A percentile compares a stretch with the other conserved stretches of the same genome.
Conservation (phyloP, 306 rosid species). For the Astragalus membranaceus region DNA sequence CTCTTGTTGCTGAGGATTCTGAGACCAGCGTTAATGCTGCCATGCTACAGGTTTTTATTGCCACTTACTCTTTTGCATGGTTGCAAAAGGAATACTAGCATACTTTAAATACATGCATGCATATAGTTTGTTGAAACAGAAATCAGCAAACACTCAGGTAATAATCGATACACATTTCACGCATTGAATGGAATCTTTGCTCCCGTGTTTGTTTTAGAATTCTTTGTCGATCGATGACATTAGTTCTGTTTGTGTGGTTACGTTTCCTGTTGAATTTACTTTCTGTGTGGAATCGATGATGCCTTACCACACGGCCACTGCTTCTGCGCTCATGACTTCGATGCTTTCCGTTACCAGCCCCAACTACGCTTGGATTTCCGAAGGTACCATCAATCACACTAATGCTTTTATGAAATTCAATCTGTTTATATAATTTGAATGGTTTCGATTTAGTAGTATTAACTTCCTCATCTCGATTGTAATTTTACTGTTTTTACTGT, state of each 20-base stretch:
- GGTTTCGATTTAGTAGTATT: neutral
- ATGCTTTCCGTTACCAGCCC: too few species aligned
- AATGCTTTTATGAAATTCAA: neutral
- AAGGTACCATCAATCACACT: neutral
- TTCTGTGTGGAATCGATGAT: constrained; percentile 52
- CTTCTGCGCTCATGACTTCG: too few species aligned
- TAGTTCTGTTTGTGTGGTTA: constrained; percentile 14
- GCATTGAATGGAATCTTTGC: neutral
- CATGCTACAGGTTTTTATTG: constrained; percentile 65
- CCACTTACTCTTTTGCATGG: neutral
- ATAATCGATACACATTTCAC: neutral
- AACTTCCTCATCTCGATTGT: too few species aligned
- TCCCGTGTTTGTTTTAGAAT: neutral
- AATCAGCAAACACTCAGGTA: constrained; percentile 68
- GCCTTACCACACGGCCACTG: too few species aligned
- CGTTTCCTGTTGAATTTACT: constrained; percentile 65
- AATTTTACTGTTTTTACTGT: too few species aligned
- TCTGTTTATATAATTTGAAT: neutral
- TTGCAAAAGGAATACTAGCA: neutral
- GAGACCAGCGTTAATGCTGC: constrained; percentile 80
- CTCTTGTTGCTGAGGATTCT: constrained; percentile 72
- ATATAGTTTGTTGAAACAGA: too few species aligned
- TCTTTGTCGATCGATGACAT: neutral
- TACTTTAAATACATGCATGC: neutral
- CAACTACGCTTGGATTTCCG: neutral